Evolutionary conservation across 805 yeast genomes (phyloP).

Genomic region (Lipomyces orientalis): DNA sequence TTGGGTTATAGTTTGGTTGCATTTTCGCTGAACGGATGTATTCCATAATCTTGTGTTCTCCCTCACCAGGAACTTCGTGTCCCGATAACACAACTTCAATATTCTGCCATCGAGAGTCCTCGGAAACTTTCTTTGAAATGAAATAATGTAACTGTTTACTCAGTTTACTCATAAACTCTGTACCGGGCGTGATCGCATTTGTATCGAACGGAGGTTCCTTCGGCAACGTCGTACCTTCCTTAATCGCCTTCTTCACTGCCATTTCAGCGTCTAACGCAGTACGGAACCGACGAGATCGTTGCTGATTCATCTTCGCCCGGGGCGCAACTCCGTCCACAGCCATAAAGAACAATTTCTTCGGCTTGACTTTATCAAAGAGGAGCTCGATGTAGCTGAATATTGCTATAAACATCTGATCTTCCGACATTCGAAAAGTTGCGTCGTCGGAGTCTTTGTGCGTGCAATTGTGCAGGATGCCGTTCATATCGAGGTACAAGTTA

Average conservation of each 20-base stretch:
- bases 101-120: conserved; percentile 85
- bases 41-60: conserved; percentile 97
- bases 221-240: conserved; percentile 75
- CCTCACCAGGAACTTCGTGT: conserved; percentile 98
- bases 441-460: conserved; percentile 82
- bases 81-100: conserved; percentile 82
- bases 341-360: conserved; percentile 86
- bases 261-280: conserved; percentile 92
- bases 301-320: conserved; percentile 98
- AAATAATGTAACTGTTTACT: conserved; percentile 83
- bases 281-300: conserved; percentile 92
- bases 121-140: conserved; percentile 83
- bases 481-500: conserved; percentile 95
- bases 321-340: conserved; percentile 99
- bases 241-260: conserved; percentile 72
- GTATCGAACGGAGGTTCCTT: conserved; percentile 88
- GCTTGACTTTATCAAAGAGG: conserved; percentile 83
- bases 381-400: conserved; percentile 95
- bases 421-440: conserved; percentile 71
- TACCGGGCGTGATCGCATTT: conserved; percentile 94
- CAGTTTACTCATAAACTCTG: conserved; percentile 91
- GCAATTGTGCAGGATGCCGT: conserved; percentile 89
- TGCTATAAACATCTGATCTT: conserved; percentile 90
- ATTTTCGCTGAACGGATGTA: conserved; percentile 80
- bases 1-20: conserved; percentile 73